Conservation (phyloP, 2,329 filamentous ascomycete genomes). For the Fusarium sp. region DNA sequence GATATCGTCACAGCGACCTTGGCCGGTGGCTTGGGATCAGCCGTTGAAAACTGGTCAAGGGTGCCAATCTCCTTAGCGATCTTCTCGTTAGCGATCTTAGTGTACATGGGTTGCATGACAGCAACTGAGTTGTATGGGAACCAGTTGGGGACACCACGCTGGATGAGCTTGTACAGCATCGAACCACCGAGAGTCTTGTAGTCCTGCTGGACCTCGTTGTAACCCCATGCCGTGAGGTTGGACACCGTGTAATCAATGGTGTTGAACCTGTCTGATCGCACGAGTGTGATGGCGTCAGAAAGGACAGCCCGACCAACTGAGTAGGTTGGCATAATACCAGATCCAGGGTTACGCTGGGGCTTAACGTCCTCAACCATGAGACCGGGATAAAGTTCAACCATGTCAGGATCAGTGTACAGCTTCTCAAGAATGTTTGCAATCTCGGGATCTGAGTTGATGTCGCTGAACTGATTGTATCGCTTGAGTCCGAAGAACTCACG, state of each 20-base stretch:
- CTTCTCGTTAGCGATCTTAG: slow-evolving; percentile 53
- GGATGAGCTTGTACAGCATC: slow-evolving; percentile 59
- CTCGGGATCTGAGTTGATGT: slow-evolving; percentile 68
- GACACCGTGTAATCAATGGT: slow-evolving; percentile 60
- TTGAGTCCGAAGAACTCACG: slow-evolving; percentile 70
- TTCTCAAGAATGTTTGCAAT: slow-evolving; percentile 66
- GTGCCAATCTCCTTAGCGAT: slow-evolving; percentile 55
- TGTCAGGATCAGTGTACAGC: slow-evolving; percentile 72
- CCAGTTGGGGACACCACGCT: slow-evolving; percentile 57
- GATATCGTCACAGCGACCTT: slow-evolving; percentile 45
- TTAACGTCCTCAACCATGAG: slow-evolving; percentile 71
- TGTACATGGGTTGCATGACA: slow-evolving; percentile 60
- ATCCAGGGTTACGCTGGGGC: slow-evolving; percentile 61
- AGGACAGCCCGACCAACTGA: slow-evolving; percentile 67
- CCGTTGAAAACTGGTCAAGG: slow-evolving; percentile 46
- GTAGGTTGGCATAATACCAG: slow-evolving; percentile 53
- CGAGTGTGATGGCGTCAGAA: slow-evolving; percentile 68
- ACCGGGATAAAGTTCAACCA: slow-evolving; percentile 77
- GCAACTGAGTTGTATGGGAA: slow-evolving; percentile 57
- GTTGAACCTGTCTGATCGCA: slow-evolving; percentile 69
- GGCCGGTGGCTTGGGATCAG: slow-evolving; percentile 51
- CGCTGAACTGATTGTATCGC: slow-evolving; percentile 65
- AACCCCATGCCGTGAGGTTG: slow-evolving; percentile 58
- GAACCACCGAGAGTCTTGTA: slow-evolving; percentile 55
- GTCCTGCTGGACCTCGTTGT: slow-evolving; percentile 48